Percentiles rank a stretch among this genome's conserved stretches.
These are phyloP conservation scores for Aspergillus pseudoterreus DNA, from an alignment of 2,329 filamentous ascomycete genomes.

Conservation along the genomic window DNA sequence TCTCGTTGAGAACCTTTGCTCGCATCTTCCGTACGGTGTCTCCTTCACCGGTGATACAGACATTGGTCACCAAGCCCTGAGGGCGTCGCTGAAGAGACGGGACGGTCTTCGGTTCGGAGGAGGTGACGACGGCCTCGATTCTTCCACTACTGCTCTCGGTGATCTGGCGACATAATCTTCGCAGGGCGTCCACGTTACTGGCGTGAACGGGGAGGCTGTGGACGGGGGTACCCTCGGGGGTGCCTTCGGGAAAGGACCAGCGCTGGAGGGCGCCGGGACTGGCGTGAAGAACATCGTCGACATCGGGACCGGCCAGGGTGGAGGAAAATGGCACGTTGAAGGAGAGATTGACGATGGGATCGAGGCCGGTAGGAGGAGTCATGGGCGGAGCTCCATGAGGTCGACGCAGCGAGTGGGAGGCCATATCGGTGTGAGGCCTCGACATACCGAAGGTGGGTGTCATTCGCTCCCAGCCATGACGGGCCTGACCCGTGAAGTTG, in stretches of 20 bases:
- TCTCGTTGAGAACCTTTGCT: constrained; percentile 85
- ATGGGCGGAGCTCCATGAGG: constrained; percentile 48
- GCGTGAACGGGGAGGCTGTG: constrained; percentile 90
- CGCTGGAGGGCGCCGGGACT: constrained; percentile 80
- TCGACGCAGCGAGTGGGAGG: constrained; percentile 54
- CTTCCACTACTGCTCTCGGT: constrained; percentile 65
- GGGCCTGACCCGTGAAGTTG: constrained; percentile 63
- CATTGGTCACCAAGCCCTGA: constrained; percentile 71
- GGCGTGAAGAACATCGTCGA: constrained; percentile 91
- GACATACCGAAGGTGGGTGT: constrained; percentile 63
- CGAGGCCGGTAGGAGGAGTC: constrained; percentile 66
- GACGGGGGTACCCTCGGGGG: constrained; percentile 76
- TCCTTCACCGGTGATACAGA: constrained; percentile 82
- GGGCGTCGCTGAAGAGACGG: constrained; percentile 45
- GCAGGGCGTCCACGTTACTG: constrained; percentile 76
- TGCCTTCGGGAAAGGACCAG: constrained; percentile 90
- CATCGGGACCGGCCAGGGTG: constrained; percentile 85
- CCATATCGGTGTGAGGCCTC: constrained; percentile 55
- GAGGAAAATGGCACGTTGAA: constrained; percentile 98
- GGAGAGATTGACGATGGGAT: constrained; percentile 81
- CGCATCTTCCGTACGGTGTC: constrained; percentile 87
- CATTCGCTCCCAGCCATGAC: constrained; percentile 67
- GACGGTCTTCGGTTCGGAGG: constrained; percentile 70
- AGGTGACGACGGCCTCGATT: constrained; percentile 79
- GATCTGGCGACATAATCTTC: constrained; percentile 76